phyloP scores from a whole-genome alignment of 257 asterid genomes.

The Linaria vulgaris region DNA sequence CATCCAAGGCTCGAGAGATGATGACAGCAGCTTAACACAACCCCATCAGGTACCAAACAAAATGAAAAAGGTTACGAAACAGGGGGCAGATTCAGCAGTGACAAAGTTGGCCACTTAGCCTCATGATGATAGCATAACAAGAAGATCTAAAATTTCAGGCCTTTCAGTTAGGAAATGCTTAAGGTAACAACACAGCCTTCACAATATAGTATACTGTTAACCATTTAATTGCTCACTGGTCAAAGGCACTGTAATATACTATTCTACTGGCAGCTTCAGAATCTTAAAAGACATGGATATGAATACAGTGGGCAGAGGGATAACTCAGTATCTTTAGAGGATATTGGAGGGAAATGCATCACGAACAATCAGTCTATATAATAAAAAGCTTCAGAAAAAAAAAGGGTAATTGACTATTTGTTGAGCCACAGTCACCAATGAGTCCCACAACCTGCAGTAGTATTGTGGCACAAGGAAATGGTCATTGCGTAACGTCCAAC shows the following conservation, averaged over 20 bases:
- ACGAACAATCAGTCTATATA: slow-evolving; percentile 39
- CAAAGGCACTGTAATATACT: slow-evolving; percentile 37
- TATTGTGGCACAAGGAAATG: slow-evolving; percentile 47
- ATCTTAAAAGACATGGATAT: slow-evolving; percentile 36
- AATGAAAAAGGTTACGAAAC: neutral
- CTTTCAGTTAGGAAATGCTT: slow-evolving; percentile 6
- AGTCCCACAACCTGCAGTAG: slow-evolving; percentile 78
- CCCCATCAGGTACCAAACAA: slow-evolving; percentile 5
- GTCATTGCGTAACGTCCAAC: slow-evolving; percentile 44
- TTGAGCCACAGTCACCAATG: slow-evolving; percentile 67
- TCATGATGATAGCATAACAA: neutral
- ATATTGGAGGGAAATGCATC: slow-evolving; percentile 53
- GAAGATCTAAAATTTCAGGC: slow-evolving; percentile 2
- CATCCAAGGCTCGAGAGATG: no score
- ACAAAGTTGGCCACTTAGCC: neutral
- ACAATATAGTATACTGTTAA: slow-evolving; percentile 12
- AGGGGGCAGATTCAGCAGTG: slow-evolving; percentile 2
- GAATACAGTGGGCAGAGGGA: slow-evolving; percentile 40
- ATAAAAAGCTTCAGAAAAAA: slow-evolving; percentile 52
- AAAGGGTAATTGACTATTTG: slow-evolving; percentile 43
- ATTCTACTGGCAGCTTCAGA: slow-evolving; percentile 50
- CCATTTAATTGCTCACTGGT: slow-evolving; percentile 55
- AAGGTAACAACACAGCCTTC: slow-evolving; percentile 8
- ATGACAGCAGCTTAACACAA: slow-evolving; percentile 15
- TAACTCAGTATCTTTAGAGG: slow-evolving; percentile 50